Conservation (phyloP, 2,329 filamentous ascomycete genomes). For the Rhynchosporium secalis region DNA sequence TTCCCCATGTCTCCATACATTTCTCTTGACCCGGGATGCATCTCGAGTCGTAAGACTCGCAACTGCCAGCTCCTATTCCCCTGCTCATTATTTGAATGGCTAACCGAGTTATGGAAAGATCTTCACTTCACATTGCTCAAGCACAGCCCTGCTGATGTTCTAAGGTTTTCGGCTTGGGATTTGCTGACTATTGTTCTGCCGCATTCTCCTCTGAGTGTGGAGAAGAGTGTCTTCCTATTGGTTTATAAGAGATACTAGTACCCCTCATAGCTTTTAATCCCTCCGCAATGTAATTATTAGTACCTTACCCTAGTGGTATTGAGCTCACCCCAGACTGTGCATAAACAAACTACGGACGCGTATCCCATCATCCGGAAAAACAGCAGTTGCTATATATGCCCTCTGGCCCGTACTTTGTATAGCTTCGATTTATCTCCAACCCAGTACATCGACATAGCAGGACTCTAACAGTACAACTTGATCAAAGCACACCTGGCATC, state of each 20-base stretch:
- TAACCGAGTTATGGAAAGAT: constrained; percentile 14
- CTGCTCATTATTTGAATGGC: constrained; percentile 6
- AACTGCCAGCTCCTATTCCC: neutral
- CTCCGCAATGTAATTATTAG: neutral
- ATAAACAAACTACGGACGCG: constrained; percentile 19
- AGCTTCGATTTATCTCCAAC: constrained; percentile 5
- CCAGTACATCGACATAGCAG: constrained; percentile 18
- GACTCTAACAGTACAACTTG: constrained; percentile 14
- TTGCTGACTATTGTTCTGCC: constrained; percentile 17
- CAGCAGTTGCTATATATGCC: constrained; percentile 24
- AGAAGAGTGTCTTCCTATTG: constrained; percentile 20
- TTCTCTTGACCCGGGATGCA: neutral
- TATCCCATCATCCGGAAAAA: constrained; percentile 25
- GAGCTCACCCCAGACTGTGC: constrained; percentile 25
- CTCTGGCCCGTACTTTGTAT: constrained; percentile 7
- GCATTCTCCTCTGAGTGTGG: constrained; percentile 11
- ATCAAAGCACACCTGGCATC: neutral
- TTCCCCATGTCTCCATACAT: constrained; percentile 12
- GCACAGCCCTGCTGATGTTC: constrained; percentile 2
- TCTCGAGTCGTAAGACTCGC: neutral
- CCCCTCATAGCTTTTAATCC: neutral
- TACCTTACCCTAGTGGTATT: neutral
- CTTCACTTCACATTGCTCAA: neutral
- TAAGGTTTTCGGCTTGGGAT: neutral
- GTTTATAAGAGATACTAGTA: constrained; percentile 15